A percentile compares a stretch with the other conserved stretches of the same genome.
Evolutionary conservation across 106 monocot species (phyloP).

Genomic region (Amphibolis antarctica): DNA sequence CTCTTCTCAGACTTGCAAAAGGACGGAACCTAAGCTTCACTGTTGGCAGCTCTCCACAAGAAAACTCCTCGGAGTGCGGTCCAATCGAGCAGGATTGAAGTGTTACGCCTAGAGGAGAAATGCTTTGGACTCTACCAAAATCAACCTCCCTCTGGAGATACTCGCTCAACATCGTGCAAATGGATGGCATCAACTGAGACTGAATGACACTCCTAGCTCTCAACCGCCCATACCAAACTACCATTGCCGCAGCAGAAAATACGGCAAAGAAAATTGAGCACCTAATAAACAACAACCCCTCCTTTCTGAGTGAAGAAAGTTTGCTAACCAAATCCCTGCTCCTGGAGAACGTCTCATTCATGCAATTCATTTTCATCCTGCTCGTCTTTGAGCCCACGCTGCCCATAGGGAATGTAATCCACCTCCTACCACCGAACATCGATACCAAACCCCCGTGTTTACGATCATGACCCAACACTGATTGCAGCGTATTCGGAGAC

Average conservation of each 20-base stretch:
- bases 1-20: slow-evolving; percentile 77
- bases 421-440: not conserved
- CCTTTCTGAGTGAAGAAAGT: slow-evolving; percentile 52
- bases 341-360: slow-evolving; percentile 28
- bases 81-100: slow-evolving; percentile 79
- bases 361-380: slow-evolving; percentile 31
- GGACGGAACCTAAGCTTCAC: slow-evolving; percentile 72
- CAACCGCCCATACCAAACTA: slow-evolving; percentile 74
- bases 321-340: slow-evolving; percentile 31
- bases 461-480: slow-evolving; percentile 12
- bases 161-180: slow-evolving; percentile 64
- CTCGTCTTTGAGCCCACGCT: slow-evolving; percentile 18
- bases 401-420: slow-evolving; percentile 8
- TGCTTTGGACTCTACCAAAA: slow-evolving; percentile 60
- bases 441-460: not conserved
- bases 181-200: slow-evolving; percentile 58
- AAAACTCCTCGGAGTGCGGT: slow-evolving; percentile 74
- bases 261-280: slow-evolving; percentile 69
- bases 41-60: slow-evolving; percentile 71
- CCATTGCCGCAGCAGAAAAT: slow-evolving; percentile 53
- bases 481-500: slow-evolving; percentile 5
- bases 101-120: slow-evolving; percentile 89
- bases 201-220: slow-evolving; percentile 54
- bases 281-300: slow-evolving; percentile 62
- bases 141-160: slow-evolving; percentile 73